Percentiles rank a stretch among this genome's conserved stretches.
These are phyloP conservation scores for Suhomyces choctaworum DNA, from an alignment of 1,139 yeast species.

Conservation along the genomic window DNA sequence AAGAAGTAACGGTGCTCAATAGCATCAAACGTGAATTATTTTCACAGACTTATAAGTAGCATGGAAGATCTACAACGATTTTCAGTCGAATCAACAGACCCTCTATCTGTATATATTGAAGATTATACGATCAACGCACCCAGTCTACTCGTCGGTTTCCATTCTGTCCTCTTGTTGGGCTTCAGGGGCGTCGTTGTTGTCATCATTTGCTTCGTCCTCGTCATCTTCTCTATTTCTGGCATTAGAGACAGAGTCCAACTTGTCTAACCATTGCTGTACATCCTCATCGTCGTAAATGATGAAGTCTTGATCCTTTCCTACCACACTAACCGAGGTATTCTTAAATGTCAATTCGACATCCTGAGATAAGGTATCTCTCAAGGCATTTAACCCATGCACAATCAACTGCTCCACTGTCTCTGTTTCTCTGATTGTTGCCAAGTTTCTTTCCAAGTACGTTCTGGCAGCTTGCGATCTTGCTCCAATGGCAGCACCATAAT, in stretches of 20 bases:
- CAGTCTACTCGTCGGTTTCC: slow-evolving; percentile 52
- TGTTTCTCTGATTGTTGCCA: slow-evolving; percentile 61
- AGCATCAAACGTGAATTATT: no score
- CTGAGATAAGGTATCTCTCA: slow-evolving; percentile 91
- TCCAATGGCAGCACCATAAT: slow-evolving; percentile 93
- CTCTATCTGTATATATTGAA: slow-evolving; percentile 10
- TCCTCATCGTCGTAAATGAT: slow-evolving; percentile 82
- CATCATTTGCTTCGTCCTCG: slow-evolving; percentile 38
- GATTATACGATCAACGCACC: slow-evolving; percentile 7
- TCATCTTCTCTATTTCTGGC: slow-evolving; percentile 47
- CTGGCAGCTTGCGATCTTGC: slow-evolving; percentile 98
- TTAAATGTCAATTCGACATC: slow-evolving; percentile 84
- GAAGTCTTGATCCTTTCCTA: slow-evolving; percentile 76
- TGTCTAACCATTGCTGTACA: slow-evolving; percentile 77
- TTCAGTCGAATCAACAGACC: not conserved
- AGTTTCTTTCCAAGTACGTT: slow-evolving; percentile 87
- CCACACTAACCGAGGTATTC: slow-evolving; percentile 89
- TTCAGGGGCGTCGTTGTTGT: slow-evolving; percentile 20
- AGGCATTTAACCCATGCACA: slow-evolving; percentile 84
- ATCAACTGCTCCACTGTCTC: slow-evolving; percentile 72
- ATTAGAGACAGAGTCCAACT: slow-evolving; percentile 60
- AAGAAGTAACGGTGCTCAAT: slow-evolving; percentile 1
- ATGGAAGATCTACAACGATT: not conserved
- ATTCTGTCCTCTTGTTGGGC: slow-evolving; percentile 41
- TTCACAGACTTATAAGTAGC: no score